Evolutionary conservation across 352 stramenopile species (phyloP).

Genomic region (Halophytophthora batemanensis): DNA sequence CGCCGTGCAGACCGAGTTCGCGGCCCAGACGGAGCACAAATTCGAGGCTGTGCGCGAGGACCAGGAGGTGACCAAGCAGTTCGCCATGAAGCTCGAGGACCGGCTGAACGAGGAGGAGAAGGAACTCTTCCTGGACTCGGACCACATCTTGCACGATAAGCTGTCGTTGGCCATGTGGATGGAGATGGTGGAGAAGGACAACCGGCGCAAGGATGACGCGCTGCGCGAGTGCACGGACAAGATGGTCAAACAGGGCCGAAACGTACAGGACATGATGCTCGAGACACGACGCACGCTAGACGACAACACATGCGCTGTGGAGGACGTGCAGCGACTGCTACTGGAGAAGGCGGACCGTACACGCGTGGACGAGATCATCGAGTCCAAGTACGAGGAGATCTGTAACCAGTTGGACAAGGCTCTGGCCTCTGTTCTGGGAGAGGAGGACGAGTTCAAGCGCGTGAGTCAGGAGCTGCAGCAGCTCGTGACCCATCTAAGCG

Average conservation of each 20-base stretch:
- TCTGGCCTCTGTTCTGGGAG: slow-evolving; percentile 75
- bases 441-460: slow-evolving; percentile 88
- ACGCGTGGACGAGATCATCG: slow-evolving; percentile 87
- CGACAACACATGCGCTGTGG: slow-evolving; percentile 81
- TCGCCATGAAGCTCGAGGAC: slow-evolving; percentile 81
- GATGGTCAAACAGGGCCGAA: slow-evolving; percentile 76
- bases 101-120: slow-evolving; percentile 82
- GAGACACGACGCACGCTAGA: slow-evolving; percentile 77
- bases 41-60: slow-evolving; percentile 51
- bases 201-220: slow-evolving; percentile 63
- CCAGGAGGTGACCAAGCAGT: slow-evolving; percentile 76
- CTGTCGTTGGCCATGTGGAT: slow-evolving; percentile 81
- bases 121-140: slow-evolving; percentile 73
- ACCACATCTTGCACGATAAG: slow-evolving; percentile 79
- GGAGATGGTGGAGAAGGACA: slow-evolving; percentile 68
- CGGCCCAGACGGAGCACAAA: slow-evolving; percentile 46
- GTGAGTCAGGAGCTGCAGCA: slow-evolving; percentile 82
- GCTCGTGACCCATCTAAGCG: slow-evolving; percentile 72
- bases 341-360: slow-evolving; percentile 77
- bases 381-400: slow-evolving; percentile 91
- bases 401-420: slow-evolving; percentile 90
- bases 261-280: slow-evolving; percentile 86
- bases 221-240: slow-evolving; percentile 80
- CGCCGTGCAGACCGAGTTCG: slow-evolving; percentile 46
- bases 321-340: slow-evolving; percentile 77